Base-by-base conservation (phyloP, 768 basidiomycete species). In the Coprinopsis strossmayeri region DNA sequence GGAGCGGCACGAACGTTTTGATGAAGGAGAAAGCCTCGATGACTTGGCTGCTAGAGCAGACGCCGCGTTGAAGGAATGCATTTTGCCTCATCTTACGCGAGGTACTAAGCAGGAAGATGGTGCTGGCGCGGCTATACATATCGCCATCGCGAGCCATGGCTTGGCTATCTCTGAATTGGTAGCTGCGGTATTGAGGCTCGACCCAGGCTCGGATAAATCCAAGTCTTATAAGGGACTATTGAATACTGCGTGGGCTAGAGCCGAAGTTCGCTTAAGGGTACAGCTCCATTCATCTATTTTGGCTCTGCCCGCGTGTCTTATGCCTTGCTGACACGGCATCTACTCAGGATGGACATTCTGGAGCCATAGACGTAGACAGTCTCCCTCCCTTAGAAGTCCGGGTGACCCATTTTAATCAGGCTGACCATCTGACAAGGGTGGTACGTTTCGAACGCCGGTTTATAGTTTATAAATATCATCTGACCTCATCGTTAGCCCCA, bases 241-340 rank as follows among this genome's bases (percentile, higher is more conserved):
- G 52, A 89, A 88, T 57, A 88, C 87, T 0, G 86, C 81, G n/a
- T 89, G 86, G 87, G 79, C 78, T 26, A 69, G 84, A 43, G 69
- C 76, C 10, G 68, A 69, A 43, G 76, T 62, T 40, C 69, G 59
- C 50, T 60, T 60, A 56, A 74, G 73, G 75, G 82, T 67, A 51
- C 44, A 61, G n/a, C n/a, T 44, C 2, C 10, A 10, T 34, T 30
- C 30, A 27, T 25, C 10, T 17, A 5, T 40, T 15, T 1, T 17
- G 4, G 23, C 9, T 26, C 2, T 38, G 23, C 25, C 34, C 17
- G 20, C 18, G 17, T 43, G 17, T 52, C 15, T 25, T 17, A 32
- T n/a, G 17, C 9, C 35, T 54, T 23, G 35, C 28, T 21, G 21
- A 24, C 23, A 49, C 30, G 39, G 35, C 17, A 41, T 43, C 34